Evolutionary conservation across 768 basidiomycete genomes (phyloP).

Genomic region (Mycena albidolilacea): DNA sequence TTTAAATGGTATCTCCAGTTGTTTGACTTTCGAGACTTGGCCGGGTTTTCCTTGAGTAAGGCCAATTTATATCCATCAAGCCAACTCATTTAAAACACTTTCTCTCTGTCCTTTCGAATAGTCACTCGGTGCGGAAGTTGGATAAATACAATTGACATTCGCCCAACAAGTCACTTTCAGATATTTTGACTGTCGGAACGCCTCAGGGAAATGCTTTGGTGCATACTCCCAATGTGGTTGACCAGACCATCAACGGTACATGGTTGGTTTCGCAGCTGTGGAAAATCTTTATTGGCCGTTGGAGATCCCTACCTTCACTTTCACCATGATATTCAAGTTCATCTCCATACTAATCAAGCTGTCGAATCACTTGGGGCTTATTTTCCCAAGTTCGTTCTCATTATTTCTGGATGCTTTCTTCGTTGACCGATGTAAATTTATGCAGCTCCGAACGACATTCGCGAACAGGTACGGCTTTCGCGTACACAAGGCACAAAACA

Average conservation of each 20-base stretch:
- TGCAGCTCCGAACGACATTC: slow-evolving; percentile 76
- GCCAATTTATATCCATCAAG: neutral
- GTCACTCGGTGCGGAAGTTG: slow-evolving; percentile 8
- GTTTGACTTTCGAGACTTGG: neutral
- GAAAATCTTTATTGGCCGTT: slow-evolving; percentile 37
- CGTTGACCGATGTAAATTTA: neutral
- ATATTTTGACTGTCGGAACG: slow-evolving; percentile 28
- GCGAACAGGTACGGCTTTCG: slow-evolving; percentile 70
- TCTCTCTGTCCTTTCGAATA: neutral
- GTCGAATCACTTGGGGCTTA: slow-evolving; percentile 89
- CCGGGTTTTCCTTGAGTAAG: slow-evolving; percentile 12
- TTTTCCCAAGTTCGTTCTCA: slow-evolving; percentile 78
- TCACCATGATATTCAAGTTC: slow-evolving; percentile 74
- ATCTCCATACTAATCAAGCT: slow-evolving; percentile 89
- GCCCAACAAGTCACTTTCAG: neutral
- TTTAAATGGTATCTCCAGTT: neutral
- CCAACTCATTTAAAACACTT: too few relatives aligned
- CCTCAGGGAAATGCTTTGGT: slow-evolving; percentile 42
- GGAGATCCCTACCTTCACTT: slow-evolving; percentile 35
- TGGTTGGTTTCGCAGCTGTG: slow-evolving; percentile 35
- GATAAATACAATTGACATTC: neutral
- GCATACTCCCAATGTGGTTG: slow-evolving; percentile 32
- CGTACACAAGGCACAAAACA: slow-evolving; percentile 1
- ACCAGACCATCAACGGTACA: slow-evolving; percentile 40
- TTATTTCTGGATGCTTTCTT: neutral